Base-by-base conservation (phyloP, 202 grass and related monocot genomes). In the Setaria viridis region DNA sequence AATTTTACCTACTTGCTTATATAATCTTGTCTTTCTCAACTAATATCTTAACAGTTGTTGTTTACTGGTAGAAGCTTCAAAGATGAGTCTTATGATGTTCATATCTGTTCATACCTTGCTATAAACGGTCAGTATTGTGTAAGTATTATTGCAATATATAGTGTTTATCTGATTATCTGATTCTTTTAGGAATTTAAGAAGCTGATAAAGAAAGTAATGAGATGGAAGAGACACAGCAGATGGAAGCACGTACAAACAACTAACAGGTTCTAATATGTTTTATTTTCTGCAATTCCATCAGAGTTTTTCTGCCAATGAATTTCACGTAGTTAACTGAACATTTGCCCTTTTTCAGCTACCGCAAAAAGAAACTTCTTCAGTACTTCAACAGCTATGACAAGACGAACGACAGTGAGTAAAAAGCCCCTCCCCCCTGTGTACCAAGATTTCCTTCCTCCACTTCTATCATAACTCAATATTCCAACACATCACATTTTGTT, bases 151-250 rank as follows among this genome's bases (percentile, higher is more conserved):
- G 39, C 39, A 41, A 41, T 41, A 41, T 41, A 41, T 41, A 41
- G 39, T 67, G 29, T 11, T 65, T 35, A 63, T 35, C 30, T 65
- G 6, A 72, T 32, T 58, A 43, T 77, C 56, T 83, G 11, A 79
- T 83, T 78, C 30, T 78, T 83, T 72, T 80, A 90, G 84, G 84
- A 74, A 60, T 90, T 90, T 86, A 33, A 86, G 74, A 86, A 73
- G 30, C 15, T 90, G 66, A 59, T 83, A 60, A 72, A 90, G 58
- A 59, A 90, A 67, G 73, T 79, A 60, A 83, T 25, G 58, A 49
- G 74, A 79, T 86, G 88, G 84, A 90, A 90, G 79, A 72, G 20
- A 41, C 39, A 41, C 12, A 5, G 30, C 39, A 82, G 39, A 55
- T 72, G 19, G 72, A 48, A 34, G 48, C 16, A 1, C 50, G 51